A percentile compares a stretch with the other conserved stretches of the same genome.
These are phyloP conservation scores for Pseudogymnoascus sp. DNA, from an alignment of 2,329 filamentous ascomycete genomes.

Conservation along the genomic window DNA sequence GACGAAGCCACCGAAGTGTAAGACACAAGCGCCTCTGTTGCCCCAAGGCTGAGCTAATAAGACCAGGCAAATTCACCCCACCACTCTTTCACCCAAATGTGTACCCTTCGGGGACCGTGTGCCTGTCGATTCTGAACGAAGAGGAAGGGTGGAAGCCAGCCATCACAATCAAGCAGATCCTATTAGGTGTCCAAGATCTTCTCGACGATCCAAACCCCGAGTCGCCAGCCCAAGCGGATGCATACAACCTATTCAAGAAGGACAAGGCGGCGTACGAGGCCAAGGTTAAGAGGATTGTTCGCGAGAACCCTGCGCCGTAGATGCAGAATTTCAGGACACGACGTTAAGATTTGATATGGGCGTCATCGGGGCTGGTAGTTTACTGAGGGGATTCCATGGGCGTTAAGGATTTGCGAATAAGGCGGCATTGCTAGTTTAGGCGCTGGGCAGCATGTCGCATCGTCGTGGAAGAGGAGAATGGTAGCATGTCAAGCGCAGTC, in stretches of 20 bases:
- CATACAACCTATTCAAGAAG: slow-evolving; percentile 94
- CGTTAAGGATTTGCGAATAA: slow-evolving; percentile 7
- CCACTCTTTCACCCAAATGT: slow-evolving; percentile 98
- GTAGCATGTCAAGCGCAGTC: not conserved
- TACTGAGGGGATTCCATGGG: not conserved
- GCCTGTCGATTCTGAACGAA: slow-evolving; percentile 93
- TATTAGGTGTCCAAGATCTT: slow-evolving; percentile 90
- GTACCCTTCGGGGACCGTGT: slow-evolving; percentile 96
- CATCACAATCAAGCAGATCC: slow-evolving; percentile 96
- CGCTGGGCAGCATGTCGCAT: slow-evolving; percentile 5
- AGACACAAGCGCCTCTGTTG: slow-evolving; percentile 17
- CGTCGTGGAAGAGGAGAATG: not conserved
- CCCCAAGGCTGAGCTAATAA: slow-evolving; percentile 18
- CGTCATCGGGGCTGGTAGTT: not conserved
- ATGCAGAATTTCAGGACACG: slow-evolving; percentile 4
- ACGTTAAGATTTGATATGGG: slow-evolving; percentile 5
- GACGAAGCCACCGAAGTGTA: slow-evolving; percentile 98
- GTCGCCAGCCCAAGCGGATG: slow-evolving; percentile 91
- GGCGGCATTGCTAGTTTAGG: slow-evolving; percentile 3
- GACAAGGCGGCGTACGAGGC: slow-evolving; percentile 82
- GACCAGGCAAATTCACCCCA: slow-evolving; percentile 84
- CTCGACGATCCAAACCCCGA: slow-evolving; percentile 96
- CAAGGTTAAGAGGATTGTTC: slow-evolving; percentile 78
- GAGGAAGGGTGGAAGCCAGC: slow-evolving; percentile 98
- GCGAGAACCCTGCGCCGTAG: slow-evolving; percentile 75